A percentile compares a stretch with the other conserved stretches of the same genome.
These are phyloP conservation scores for Fonsecaea monophora DNA, from an alignment of 2,329 filamentous ascomycete genomes.

Conservation along the genomic window DNA sequence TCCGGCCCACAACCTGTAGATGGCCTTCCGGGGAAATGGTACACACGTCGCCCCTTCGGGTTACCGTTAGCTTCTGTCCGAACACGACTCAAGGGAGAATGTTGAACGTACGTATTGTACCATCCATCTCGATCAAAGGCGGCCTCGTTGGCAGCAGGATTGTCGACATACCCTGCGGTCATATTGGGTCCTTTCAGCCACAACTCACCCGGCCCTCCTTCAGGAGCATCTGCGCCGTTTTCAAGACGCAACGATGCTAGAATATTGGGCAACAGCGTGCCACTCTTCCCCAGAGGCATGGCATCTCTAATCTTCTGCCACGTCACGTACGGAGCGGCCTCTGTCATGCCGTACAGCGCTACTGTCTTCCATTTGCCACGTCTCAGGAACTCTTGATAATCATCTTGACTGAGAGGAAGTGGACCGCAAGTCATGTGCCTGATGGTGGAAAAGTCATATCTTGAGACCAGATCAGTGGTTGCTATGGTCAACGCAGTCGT, in stretches of 20 bases:
- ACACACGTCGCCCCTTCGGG: constrained; percentile 71
- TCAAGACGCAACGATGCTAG: constrained; percentile 67
- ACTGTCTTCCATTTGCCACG: constrained; percentile 65
- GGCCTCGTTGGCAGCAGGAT: constrained; percentile 55
- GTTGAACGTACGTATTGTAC: constrained; percentile 69
- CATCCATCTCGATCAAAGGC: constrained; percentile 70
- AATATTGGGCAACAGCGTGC: constrained; percentile 77
- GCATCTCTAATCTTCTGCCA: constrained; percentile 74
- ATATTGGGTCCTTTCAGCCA: constrained; percentile 68
- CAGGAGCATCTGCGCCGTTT: constrained; percentile 61
- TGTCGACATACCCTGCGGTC: constrained; percentile 61
- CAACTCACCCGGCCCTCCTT: constrained; percentile 71
- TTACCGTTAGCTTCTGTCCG: not conserved
- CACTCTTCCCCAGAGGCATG: constrained; percentile 76
- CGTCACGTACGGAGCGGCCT: constrained; percentile 83
- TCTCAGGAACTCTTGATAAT: constrained; percentile 74
- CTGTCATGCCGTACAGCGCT: constrained; percentile 81
- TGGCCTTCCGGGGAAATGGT: constrained; percentile 77
- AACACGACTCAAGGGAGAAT: not conserved
- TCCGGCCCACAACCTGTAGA: constrained; percentile 85
- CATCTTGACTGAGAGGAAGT: constrained; percentile 77
- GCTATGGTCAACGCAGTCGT: constrained; percentile 78
- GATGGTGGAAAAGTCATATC: constrained; percentile 88
- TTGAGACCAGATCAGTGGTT: constrained; percentile 77
- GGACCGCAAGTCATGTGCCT: constrained; percentile 80